Base-by-base conservation (phyloP, 2,329 filamentous ascomycete species). In the Cadophora gregata region DNA sequence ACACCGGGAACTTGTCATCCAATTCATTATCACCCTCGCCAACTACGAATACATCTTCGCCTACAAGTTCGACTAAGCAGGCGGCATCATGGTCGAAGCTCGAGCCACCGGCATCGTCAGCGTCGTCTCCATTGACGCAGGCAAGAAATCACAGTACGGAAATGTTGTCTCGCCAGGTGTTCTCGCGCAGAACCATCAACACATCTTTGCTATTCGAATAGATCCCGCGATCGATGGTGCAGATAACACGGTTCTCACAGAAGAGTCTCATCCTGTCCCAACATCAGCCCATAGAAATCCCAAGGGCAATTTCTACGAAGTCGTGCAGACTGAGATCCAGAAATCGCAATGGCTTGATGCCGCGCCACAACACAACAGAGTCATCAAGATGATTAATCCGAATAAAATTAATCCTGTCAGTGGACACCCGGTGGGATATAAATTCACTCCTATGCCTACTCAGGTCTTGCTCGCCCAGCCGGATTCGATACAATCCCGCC, bases 331-430 rank as follows among this genome's bases (percentile, higher is more conserved):
- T 0, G 71, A 78, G n/a, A 75, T 85, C 38, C 75, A 77, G 12
- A 79, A 75, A 24, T 81, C 80, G 0, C 66, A 76, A 2, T 80
- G 79, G 25, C 75, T 83, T 1, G 81, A 82, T 45, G 83, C 83
- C 0, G 81, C 80, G 38, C 81, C 81, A 6, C 69, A 76, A 36
- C 77, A 79, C 58, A 84, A 84, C 71, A 84, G 93, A 10, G 93
- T 93, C 0, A 96, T 94, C 92, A 93, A 97, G 66, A 96, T 97
- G 77, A 86, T 86, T 75, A 97, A 97, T 79, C 89, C 90, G 72
- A 89, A 83, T 79, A 93, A 90, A 77, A 75, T 93, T 19, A 93
- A 97, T 78, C 89, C 91, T 0, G 90, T 93, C 80, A 93, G 90
- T 77, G 88, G 91, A 76, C 96, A 94, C 80, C 92, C 92, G 0